Evolutionary conservation across 306 rosid genomes (phyloP), one percentile per base, ranked within the genome.

Genomic region (Lagenaria siceraria): DNA sequence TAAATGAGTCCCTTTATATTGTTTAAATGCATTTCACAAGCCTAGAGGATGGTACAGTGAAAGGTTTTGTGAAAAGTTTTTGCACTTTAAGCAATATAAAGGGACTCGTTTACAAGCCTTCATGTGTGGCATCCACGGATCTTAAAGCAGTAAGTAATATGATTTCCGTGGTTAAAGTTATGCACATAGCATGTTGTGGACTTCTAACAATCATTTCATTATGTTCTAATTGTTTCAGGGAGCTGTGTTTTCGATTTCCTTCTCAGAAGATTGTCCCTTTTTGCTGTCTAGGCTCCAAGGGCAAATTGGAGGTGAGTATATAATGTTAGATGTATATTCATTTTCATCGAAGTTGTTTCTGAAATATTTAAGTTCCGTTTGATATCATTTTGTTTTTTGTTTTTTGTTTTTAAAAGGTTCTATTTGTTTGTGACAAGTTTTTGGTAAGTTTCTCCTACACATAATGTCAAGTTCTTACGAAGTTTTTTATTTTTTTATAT

Each of bases 271-370:
- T 86, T 82, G 83, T 75, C 97, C 97, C 7, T 92, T 88, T 85
- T 85, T 89, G 81, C 85, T 92, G 83, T 97, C 93, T 29, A 80
- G 99, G 99, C 79, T 90, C 93, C 1, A 81, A 89, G 77, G 99
- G 97, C 25, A 86, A 77, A 71, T 79, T 90, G 72, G 80, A 92
- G 78, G 97, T 90, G 85, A 88, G 96, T 80, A 71, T 49, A 52
- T 33, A 74, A n/a, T 31, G 29, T 65, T 24, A 40, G 74, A 70
- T 65, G 17, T 61, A 48, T 70, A 70, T 43, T 43, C 38, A 24
- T 46, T 70, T 43, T 46, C 38, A 70, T 46, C 6, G 6, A 7
- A 69, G 21, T 42, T 36, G 53, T 66, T 66, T 66, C 31, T 68
- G 27, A 40, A 38, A 35, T 35, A 65, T 35, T 66, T 38, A 31